phyloP scores from a whole-genome alignment of 805 yeast species.

The Torulaspora gathmanii region DNA sequence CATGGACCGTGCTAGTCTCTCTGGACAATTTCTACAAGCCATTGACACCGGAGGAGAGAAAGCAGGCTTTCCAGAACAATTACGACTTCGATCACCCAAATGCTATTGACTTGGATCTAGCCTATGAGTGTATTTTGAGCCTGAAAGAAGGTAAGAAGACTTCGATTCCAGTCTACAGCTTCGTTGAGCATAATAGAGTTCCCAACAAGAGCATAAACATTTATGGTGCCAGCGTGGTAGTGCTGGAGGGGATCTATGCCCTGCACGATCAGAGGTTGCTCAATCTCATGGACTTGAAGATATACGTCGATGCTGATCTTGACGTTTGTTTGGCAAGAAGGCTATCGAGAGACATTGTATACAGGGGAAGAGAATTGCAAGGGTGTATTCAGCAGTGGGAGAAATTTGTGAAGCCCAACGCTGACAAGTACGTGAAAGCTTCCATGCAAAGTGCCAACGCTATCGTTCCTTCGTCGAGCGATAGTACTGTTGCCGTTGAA shows the following conservation, averaged over 20 bases:
- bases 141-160: slow-evolving; percentile 68
- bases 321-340: slow-evolving; percentile 91
- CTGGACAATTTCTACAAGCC: slow-evolving; percentile 90
- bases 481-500: slow-evolving; percentile 73
- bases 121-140: slow-evolving; percentile 56
- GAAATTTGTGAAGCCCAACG: slow-evolving; percentile 85
- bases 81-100: slow-evolving; percentile 85
- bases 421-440: slow-evolving; percentile 47
- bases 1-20: slow-evolving; percentile 89
- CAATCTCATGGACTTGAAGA: slow-evolving; percentile 75
- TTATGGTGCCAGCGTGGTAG: slow-evolving; percentile 91
- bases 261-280: slow-evolving; percentile 64
- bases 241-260: slow-evolving; percentile 88
- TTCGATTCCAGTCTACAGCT: slow-evolving; percentile 66
- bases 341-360: slow-evolving; percentile 76
- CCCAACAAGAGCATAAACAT: slow-evolving; percentile 66
- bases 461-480: slow-evolving; percentile 86
- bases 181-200: slow-evolving; percentile 54
- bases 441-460: slow-evolving; percentile 78
- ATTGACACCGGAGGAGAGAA: slow-evolving; percentile 54
- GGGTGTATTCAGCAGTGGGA: slow-evolving; percentile 91
- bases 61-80: slow-evolving; percentile 60
- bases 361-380: slow-evolving; percentile 76
- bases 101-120: slow-evolving; percentile 74
- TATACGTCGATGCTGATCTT: slow-evolving; percentile 89